phyloP scores from a whole-genome alignment of 2,329 filamentous ascomycete genomes.

The Microdochium trichocladiopsis region DNA sequence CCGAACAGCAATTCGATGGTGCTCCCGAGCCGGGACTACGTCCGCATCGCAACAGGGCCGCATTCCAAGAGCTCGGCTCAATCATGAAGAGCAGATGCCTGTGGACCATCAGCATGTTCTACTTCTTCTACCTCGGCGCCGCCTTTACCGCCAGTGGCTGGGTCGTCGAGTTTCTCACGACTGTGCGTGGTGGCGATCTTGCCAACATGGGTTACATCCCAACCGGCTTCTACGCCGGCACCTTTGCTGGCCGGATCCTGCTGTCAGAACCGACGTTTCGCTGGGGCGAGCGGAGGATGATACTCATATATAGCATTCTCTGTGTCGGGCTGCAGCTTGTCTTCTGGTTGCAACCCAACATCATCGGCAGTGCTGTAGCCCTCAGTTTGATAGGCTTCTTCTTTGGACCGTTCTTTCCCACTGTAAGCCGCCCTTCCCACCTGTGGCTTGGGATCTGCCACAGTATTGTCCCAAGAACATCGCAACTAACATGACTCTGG shows the following conservation, averaged over 20 bases:
- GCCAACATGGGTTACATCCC: conserved; percentile 55
- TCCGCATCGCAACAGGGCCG: conserved; percentile 23
- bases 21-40: neutral
- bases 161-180: conserved; percentile 59
- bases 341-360: conserved; percentile 59
- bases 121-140: conserved; percentile 55
- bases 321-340: conserved; percentile 48
- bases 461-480: neutral
- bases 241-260: conserved; percentile 46
- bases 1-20: no score
- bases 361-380: conserved; percentile 42
- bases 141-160: conserved; percentile 50
- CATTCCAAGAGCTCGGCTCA: conserved; percentile 33
- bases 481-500: conserved; percentile 1
- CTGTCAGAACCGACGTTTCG: conserved; percentile 53
- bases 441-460: neutral
- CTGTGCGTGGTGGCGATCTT: conserved; percentile 49
- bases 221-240: conserved; percentile 51
- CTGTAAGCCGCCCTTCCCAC: conserved; percentile 22
- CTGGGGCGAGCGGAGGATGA: conserved; percentile 50
- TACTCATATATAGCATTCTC: conserved; percentile 43
- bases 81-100: conserved; percentile 37
- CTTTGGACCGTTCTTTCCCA: conserved; percentile 46
- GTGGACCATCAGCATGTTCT: conserved; percentile 55
- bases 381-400: conserved; percentile 47